Evolutionary conservation across 2,329 filamentous ascomycete genomes (phyloP), one percentile per base, ranked within the genome.

Genomic region (Clonostachys sp.): DNA sequence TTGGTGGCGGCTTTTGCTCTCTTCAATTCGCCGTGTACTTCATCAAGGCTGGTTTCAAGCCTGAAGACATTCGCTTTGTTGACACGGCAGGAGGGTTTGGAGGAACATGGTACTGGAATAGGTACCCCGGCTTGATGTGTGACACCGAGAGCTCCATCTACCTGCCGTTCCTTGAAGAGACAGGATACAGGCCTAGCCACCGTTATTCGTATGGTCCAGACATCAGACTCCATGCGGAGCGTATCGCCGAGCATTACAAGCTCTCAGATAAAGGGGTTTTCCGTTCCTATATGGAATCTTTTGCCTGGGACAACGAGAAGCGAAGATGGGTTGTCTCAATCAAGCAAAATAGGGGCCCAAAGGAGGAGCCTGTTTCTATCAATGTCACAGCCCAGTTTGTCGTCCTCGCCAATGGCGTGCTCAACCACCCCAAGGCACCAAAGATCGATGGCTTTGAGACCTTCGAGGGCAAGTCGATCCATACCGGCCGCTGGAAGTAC

Each of bases 91-190:
- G 69, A 10, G 72, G 70, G 5, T 67, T 74, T 24, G 74, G 74
- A 5, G 75, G 75, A 12, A 75, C 72, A 0, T 78, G 74, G 75
- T 75, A 73, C 49, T 77, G 73, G 70, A 76, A 77, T 50, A 61
- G 72, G 0, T 78, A 75, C 48, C 73, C 74, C 0, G 74, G 72
- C 1, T 56, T 75, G 8, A 66, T 68, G 52, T 84, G 80, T 55
- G 81, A 86, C 54, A 63, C 81, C 4, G 81, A 86, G 59, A 70
- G 71, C 45, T 82, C 78, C 53, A 66, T 72, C n/a, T 85, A 84
- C 54, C 61, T 84, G 62, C 80, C 80, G 5, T 60, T 82, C 12
- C 67, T 84, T 3, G 80, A 84, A 50, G 79, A 84, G 59, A 81
- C 70, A 3, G 74, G 73, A 0, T 83, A 81, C 55, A 72, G 82